phyloP scores from a whole-genome alignment of 371 early-diverging fungal genomes.

The Rhizopus arrhizus region DNA sequence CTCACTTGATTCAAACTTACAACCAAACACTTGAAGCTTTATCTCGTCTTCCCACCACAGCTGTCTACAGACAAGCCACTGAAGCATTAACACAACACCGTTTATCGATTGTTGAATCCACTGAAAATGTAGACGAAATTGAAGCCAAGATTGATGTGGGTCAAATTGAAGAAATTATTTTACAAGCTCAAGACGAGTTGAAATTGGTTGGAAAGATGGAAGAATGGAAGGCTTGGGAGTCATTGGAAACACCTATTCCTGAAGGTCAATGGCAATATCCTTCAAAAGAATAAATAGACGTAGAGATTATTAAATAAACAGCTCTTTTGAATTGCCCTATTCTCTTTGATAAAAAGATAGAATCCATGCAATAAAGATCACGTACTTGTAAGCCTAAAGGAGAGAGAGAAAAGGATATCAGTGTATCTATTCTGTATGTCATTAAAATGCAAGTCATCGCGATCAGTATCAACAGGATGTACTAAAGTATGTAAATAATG shows the following conservation, averaged over 20 bases:
- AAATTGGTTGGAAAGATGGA: constrained; percentile 79
- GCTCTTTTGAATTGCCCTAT: too few species aligned
- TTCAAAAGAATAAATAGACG: constrained; percentile 36
- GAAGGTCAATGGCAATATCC: constrained; percentile 83
- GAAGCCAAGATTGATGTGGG: constrained; percentile 79
- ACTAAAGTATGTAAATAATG: too few species aligned
- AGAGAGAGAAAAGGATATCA: too few species aligned
- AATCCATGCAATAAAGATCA: too few species aligned
- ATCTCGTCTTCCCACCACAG: constrained; percentile 72
- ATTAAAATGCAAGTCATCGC: too few species aligned
- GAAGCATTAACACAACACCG: constrained; percentile 79
- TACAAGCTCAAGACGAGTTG: constrained; percentile 86
- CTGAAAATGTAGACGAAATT: constrained; percentile 72
- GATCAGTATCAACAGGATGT: too few species aligned
- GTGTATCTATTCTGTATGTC: too few species aligned
- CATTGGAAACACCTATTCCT: constrained; percentile 77
- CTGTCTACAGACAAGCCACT: constrained; percentile 85
- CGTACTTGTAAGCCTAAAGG: too few species aligned
- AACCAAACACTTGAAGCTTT: constrained; percentile 70
- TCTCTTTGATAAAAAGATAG: too few species aligned
- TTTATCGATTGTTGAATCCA: constrained; percentile 71
- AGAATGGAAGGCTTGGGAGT: constrained; percentile 85
- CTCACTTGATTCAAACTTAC: constrained; percentile 83
- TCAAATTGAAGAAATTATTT: constrained; percentile 90
- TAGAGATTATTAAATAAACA: neutral